Base-by-base conservation (phyloP, 208 protist genomes). In the Leishmania guyanensis region DNA sequence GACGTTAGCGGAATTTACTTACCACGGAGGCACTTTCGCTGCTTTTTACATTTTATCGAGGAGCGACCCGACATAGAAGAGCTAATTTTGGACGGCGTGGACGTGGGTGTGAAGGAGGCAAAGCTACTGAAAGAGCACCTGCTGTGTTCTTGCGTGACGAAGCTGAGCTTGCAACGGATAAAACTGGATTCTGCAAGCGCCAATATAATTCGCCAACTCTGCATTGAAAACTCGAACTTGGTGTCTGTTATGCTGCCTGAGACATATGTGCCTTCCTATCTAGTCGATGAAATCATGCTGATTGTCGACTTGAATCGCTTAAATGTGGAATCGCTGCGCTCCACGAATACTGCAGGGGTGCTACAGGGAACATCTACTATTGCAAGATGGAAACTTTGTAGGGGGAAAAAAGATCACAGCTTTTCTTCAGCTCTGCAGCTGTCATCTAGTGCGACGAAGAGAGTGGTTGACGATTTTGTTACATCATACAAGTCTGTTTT, bases 271-370 rank as follows among this genome's bases (percentile, higher is more conserved):
- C 84, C 86, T 46, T 78, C 85, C 54, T 75, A 36, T 16, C 66
- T 90, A 74, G 58, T 85, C 43, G 77, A 86, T 51, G 75, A 84
- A 60, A 92, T 94, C 75, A 53, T 76, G 29, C 74, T 87, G 8
- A 84, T 88, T 75, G 81, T 88, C 3, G 81, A 92, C 73, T 71
- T 92, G 36, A 94, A 94, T 83, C 83, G 75, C 22, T 71, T 92
- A 1, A 83, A 82, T 46, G 78, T 62, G 0, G 78, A 82, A 16
- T 79, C 82, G 17, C 26, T 80, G 46, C 54, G 22, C 1, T 79
- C 78, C 1, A 82, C 51, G 0, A 72, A 46, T 50, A 70, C 78
- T 22, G 62, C 69, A 14, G 79, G 5, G 1, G 70, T 46, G 48
- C 70, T 48, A 29, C 80, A 80, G 60, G 78, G 82, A 29, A 60